phyloP scores from a whole-genome alignment of 1,139 yeast genomes.

The Zygoascus sp. region DNA sequence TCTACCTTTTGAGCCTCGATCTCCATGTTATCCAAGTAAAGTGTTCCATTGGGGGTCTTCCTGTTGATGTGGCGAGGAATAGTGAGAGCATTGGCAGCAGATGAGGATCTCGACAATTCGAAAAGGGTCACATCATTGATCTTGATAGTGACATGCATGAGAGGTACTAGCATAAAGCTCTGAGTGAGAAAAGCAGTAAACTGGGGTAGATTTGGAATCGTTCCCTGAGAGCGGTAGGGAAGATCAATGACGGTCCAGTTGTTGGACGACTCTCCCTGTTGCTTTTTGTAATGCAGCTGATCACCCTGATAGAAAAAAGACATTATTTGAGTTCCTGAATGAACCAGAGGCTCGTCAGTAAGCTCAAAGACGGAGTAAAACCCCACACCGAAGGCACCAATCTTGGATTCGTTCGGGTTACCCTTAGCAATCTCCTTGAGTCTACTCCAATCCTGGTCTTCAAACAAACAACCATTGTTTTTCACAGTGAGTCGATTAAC shows the following conservation, averaged over 20 bases:
- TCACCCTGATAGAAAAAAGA: constrained; percentile 39
- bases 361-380: constrained; percentile 97
- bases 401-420: constrained; percentile 87
- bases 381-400: constrained; percentile 99
- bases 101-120: constrained; percentile 28
- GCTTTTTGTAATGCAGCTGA: constrained; percentile 36
- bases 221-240: constrained; percentile 33
- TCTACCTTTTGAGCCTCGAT: constrained; percentile 33
- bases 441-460: constrained; percentile 39
- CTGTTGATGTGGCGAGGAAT: constrained; percentile 29
- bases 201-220: constrained; percentile 33
- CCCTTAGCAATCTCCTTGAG: constrained; percentile 42
- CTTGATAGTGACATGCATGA: constrained; percentile 30
- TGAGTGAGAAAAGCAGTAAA: constrained; percentile 40
- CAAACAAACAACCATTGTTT: constrained; percentile 38
- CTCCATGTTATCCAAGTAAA: constrained; percentile 26
- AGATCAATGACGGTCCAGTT: constrained; percentile 39
- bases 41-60: constrained; percentile 29
- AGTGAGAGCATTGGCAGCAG: constrained; percentile 24
- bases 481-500: constrained; percentile 32
- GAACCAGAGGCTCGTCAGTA: constrained; percentile 61
- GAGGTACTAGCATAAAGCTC: constrained; percentile 36
- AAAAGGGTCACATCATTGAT: constrained; percentile 32
- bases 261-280: constrained; percentile 20
- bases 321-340: constrained; percentile 38